phyloP scores from a whole-genome alignment of 2,329 filamentous ascomycete species.

The Ascochyta rabiei region DNA sequence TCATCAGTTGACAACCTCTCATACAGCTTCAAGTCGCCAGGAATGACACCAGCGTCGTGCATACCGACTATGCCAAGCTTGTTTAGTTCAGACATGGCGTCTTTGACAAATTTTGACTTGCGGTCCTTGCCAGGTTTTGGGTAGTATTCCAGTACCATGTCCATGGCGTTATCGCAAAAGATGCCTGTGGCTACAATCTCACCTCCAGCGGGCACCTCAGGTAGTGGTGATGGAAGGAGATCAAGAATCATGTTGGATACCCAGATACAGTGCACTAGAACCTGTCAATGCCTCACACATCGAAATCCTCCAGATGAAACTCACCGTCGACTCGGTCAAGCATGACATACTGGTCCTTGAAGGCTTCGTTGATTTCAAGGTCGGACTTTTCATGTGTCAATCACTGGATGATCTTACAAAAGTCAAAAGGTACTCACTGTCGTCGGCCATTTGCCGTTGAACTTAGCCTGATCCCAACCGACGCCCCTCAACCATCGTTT shows the following conservation, averaged over 20 bases:
- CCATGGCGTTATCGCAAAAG: conserved; percentile 77
- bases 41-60: conserved; percentile 69
- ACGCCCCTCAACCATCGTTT: conserved; percentile 69
- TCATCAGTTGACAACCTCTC: conserved; percentile 57
- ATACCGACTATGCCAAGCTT: conserved; percentile 70
- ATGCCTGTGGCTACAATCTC: conserved; percentile 71
- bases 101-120: conserved; percentile 61
- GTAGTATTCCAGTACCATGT: conserved; percentile 62
- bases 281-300: neutral
- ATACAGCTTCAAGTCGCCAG: conserved; percentile 62
- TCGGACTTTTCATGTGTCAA: conserved; percentile 55
- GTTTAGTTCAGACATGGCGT: conserved; percentile 68
- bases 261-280: conserved; percentile 67
- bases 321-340: conserved; percentile 68
- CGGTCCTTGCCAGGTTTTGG: conserved; percentile 61
- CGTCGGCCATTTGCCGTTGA: conserved; percentile 67
- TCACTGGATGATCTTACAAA: neutral
- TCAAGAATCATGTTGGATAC: conserved; percentile 68
- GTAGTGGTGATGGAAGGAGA: conserved; percentile 60
- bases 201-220: conserved; percentile 62
- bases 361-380: conserved; percentile 58
- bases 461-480: conserved; percentile 72
- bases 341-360: conserved; percentile 68
- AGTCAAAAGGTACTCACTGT: neutral
- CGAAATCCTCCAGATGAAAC: neutral